These are phyloP conservation scores for Venturia carpophila DNA, from an alignment of 2,329 filamentous ascomycete genomes.

Conservation along the genomic window DNA sequence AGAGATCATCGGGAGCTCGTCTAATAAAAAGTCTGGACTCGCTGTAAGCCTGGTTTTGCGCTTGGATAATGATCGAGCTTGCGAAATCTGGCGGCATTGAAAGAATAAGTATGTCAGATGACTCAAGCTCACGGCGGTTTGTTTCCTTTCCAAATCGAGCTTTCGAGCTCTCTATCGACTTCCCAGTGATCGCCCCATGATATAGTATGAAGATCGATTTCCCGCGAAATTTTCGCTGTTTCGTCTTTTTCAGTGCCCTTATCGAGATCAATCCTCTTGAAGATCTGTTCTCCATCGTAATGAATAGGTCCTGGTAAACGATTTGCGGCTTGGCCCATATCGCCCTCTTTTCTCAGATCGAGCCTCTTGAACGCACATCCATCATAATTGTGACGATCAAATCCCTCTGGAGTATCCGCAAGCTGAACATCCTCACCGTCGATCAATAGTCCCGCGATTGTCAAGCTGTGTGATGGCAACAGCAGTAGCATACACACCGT, in stretches of 20 bases:
- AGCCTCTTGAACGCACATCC: background rate
- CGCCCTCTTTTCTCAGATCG: background rate
- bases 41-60: background rate
- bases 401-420: background rate
- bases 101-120: background rate
- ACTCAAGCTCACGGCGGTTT: background rate
- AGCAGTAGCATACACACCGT: conserved; percentile 71
- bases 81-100: background rate
- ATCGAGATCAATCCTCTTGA: too few relatives aligned
- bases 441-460: too few relatives aligned
- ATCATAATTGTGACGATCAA: background rate
- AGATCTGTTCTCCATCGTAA: too few relatives aligned
- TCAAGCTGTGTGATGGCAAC: conserved; percentile 45
- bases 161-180: conserved; percentile 25
- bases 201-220: too few relatives aligned
- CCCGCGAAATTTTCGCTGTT: too few relatives aligned
- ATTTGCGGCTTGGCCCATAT: background rate
- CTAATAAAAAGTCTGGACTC: background rate
- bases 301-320: too few relatives aligned
- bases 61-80: background rate
- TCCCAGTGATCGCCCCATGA: background rate
- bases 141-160: conserved; percentile 24
- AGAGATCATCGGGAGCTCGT: background rate
- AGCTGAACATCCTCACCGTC: background rate
- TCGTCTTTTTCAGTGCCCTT: too few relatives aligned